A percentile compares a stretch with the other conserved stretches of the same genome.
phyloP scores from a whole-genome alignment of 176 grass and related monocot genomes.

The Pontederia crassipes region DNA sequence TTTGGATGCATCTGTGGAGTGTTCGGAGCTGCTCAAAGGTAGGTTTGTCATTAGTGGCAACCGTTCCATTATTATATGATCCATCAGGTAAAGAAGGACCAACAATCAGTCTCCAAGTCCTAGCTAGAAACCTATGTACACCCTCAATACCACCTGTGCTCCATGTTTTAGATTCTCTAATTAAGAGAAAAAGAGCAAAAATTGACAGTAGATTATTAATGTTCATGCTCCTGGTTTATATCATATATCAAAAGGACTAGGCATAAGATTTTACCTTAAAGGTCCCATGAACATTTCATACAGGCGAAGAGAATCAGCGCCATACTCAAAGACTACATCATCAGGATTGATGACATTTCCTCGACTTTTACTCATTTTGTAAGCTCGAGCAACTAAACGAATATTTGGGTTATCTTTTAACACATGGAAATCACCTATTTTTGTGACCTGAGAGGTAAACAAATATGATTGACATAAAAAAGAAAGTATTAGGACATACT shows the following conservation, averaged over 20 bases:
- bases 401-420: constrained; percentile 69
- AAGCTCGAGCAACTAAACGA: constrained; percentile 59
- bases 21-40: constrained; percentile 62
- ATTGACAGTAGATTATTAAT: neutral
- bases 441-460: constrained; percentile 49
- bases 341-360: constrained; percentile 98
- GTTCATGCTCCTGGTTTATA: neutral
- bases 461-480: neutral
- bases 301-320: constrained; percentile 89
- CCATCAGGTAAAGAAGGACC: constrained; percentile 62
- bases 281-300: constrained; percentile 99
- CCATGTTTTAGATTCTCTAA: constrained; percentile 94
- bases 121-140: constrained; percentile 83
- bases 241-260: neutral
- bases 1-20: constrained; percentile 88
- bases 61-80: constrained; percentile 57
- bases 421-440: constrained; percentile 81
- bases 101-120: constrained; percentile 86
- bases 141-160: constrained; percentile 94
- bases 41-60: constrained; percentile 40
- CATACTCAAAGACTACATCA: constrained; percentile 94
- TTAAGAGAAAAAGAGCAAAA: neutral
- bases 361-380: constrained; percentile 99
- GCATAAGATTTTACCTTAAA: constrained; percentile 43
- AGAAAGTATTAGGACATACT: neutral